Conservation (phyloP, 75 land plant genomes). For the Gnetum montanum region DNA sequence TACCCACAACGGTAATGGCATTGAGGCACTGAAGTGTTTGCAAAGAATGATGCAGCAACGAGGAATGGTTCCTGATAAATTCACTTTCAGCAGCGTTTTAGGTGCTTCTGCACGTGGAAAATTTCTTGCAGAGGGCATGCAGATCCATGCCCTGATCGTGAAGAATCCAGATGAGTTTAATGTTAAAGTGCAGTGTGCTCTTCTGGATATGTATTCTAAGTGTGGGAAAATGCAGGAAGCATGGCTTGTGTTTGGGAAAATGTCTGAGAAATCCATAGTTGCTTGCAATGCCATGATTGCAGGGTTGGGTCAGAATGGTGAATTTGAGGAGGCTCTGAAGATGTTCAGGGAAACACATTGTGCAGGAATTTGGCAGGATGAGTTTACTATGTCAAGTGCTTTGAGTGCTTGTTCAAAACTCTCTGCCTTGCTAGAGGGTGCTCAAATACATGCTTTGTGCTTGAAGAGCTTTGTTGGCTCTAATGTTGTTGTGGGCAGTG, state of each 20-base stretch:
- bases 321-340: not conserved
- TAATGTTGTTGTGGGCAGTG: not conserved
- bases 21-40: not conserved
- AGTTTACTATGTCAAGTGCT: not conserved
- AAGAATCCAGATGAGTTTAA: not conserved
- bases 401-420: not conserved
- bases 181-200: not conserved
- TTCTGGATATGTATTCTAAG: not conserved
- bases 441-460: not conserved
- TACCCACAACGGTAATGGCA: not conserved
- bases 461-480: not conserved
- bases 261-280: not conserved
- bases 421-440: not conserved
- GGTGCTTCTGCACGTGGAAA: not conserved
- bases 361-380: not conserved
- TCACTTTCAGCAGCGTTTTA: not conserved
- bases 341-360: not conserved
- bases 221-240: not conserved
- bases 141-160: not conserved
- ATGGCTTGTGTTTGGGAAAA: not conserved
- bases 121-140: not conserved
- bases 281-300: not conserved
- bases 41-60: not conserved
- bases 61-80: not conserved
- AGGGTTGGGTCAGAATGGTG: not conserved